Conservation (phyloP, 139 green algal species). For the Haematococcus sp. region DNA sequence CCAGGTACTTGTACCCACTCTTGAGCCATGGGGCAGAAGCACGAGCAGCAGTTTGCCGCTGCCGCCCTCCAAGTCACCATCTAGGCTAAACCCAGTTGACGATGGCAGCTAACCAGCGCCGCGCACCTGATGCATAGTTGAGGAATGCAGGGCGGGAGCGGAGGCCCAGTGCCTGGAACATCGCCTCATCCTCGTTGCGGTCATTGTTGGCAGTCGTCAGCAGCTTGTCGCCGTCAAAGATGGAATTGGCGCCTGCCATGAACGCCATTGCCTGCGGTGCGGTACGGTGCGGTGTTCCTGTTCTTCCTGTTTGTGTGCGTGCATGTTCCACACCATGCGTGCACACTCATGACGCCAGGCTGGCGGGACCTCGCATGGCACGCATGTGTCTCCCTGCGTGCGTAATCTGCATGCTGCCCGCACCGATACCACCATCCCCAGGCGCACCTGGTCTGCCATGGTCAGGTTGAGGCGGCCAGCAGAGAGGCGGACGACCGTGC, state of each 20-base stretch:
- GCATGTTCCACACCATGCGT: not conserved
- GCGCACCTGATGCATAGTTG: constrained; percentile 63
- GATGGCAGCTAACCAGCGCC: not conserved
- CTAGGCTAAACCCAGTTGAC: too few species aligned
- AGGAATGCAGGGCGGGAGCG: constrained; percentile 77
- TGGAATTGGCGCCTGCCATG: constrained; percentile 95
- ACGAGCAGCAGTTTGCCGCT: too few species aligned
- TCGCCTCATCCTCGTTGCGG: constrained; percentile 57
- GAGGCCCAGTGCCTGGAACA: constrained; percentile 88
- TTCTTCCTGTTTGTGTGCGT: too few species aligned
- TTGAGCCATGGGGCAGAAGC: too few species aligned
- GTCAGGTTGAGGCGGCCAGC: constrained; percentile 67
- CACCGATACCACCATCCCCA: not conserved
- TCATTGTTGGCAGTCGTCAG: constrained; percentile 97
- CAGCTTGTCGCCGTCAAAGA: constrained; percentile 98
- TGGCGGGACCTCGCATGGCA: constrained; percentile 11
- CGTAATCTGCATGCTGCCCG: not conserved
- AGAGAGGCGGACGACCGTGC: constrained; percentile 85
- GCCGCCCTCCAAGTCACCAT: too few species aligned
- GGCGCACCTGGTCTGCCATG: constrained; percentile 60
- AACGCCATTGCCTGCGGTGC: constrained; percentile 88
- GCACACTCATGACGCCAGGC: too few species aligned
- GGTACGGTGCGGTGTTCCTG: too few species aligned
- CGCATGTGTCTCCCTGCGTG: not conserved
- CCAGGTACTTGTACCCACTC: too few species aligned